These are phyloP conservation scores for Stagonosporopsis rhizophila DNA, from an alignment of 2,329 filamentous ascomycete species.

Conservation along the genomic window DNA sequence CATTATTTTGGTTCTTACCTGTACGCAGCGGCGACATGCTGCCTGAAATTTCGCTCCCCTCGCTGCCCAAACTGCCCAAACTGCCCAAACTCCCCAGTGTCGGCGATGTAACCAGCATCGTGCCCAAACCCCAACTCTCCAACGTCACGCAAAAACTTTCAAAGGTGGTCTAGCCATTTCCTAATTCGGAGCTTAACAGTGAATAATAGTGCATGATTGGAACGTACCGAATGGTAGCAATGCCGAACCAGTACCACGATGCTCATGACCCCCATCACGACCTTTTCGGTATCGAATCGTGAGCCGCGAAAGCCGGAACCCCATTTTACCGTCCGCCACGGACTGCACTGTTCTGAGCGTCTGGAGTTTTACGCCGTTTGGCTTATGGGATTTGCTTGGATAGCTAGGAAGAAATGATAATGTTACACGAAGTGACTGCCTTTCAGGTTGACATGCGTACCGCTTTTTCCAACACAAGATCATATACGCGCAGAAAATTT, in stretches of 20 bases:
- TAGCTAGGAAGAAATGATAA: conserved; percentile 19
- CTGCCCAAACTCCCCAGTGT: conserved; percentile 13
- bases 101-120: conserved; percentile 5
- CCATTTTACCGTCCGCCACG: conserved; percentile 12
- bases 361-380: conserved; percentile 16
- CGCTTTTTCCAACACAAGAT: neutral
- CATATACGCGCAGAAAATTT: neutral
- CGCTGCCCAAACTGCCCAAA: conserved; percentile 7
- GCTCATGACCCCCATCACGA: conserved; percentile 10
- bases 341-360: conserved; percentile 22
- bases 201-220: conserved; percentile 25
- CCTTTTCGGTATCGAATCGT: neutral
- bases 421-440: conserved; percentile 5
- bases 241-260: conserved; percentile 15
- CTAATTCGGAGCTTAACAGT: conserved; percentile 25
- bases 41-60: conserved; percentile 6
- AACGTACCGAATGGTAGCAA: conserved; percentile 1
- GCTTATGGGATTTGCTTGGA: conserved; percentile 10
- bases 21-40: conserved; percentile 20
- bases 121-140: conserved; percentile 12
- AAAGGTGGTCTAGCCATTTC: conserved; percentile 17
- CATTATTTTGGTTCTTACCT: conserved; percentile 5
- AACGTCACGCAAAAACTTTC: conserved; percentile 12
- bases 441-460: neutral
- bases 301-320: conserved; percentile 3